Conservation (phyloP, 1,284 basidiomycete species). For the Apiotrichum sp. region DNA sequence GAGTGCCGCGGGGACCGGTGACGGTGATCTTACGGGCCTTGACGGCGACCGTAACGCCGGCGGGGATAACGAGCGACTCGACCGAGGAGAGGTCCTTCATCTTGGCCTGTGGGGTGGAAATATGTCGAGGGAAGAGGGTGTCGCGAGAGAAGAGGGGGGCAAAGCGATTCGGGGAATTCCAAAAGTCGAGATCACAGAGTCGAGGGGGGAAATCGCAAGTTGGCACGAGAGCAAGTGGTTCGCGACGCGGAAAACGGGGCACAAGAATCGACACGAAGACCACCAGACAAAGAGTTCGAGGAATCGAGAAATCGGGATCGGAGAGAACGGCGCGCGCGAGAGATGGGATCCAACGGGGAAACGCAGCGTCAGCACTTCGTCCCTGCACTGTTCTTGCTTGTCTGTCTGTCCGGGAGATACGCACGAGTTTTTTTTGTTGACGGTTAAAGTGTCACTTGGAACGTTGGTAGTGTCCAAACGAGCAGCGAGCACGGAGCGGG, state of each 20-base stretch:
- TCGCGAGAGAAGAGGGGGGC: not conserved
- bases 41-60: slow-evolving; percentile 73
- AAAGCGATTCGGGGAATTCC: not conserved
- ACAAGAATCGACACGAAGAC: not conserved
- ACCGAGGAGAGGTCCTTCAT: slow-evolving; percentile 50
- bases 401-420: not conserved
- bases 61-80: slow-evolving; percentile 87
- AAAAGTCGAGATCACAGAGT: not conserved
- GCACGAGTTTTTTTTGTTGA: slow-evolving; percentile 11
- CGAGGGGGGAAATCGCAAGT: not conserved
- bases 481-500: not conserved
- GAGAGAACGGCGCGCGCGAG: not conserved
- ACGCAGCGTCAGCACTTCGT: not conserved
- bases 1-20: slow-evolving; percentile 78
- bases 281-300: not conserved
- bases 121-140: not conserved
- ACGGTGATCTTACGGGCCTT: slow-evolving; percentile 87
- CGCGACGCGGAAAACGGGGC: not conserved
- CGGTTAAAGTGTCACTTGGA: not conserved
- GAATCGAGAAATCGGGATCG: too few relatives aligned
- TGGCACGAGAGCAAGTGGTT: not conserved
- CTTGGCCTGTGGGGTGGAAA: slow-evolving; percentile 22
- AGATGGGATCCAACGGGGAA: not conserved
- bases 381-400: not conserved
- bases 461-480: not conserved